Evolutionary conservation across 2,329 filamentous ascomycete species (phyloP).

Genomic region (Paracamarosporium sp.): DNA sequence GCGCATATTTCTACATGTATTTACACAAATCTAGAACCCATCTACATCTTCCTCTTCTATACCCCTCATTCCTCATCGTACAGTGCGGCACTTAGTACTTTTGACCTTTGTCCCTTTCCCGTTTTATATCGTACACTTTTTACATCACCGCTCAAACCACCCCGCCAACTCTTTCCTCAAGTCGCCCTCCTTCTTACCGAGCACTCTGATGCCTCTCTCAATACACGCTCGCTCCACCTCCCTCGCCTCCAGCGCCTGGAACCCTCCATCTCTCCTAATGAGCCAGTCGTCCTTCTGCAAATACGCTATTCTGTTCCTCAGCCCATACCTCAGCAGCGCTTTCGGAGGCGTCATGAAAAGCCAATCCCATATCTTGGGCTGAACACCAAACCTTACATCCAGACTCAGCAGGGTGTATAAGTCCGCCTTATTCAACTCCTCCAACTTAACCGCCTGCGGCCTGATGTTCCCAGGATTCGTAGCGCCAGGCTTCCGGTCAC

Average conservation of each 20-base stretch:
- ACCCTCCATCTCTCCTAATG: constrained; percentile 69
- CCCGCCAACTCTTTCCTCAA: constrained; percentile 29
- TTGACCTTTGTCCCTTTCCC: background rate
- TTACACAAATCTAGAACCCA: background rate
- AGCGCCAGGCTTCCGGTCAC: constrained; percentile 14
- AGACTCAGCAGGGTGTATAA: constrained; percentile 27
- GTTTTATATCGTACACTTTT: background rate
- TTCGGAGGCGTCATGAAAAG: constrained; percentile 49
- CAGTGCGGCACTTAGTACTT: background rate
- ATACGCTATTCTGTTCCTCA: constrained; percentile 65
- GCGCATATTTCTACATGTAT: background rate
- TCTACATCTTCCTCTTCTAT: background rate
- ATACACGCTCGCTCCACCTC: constrained; percentile 75
- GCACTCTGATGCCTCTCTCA: constrained; percentile 53
- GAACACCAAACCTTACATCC: constrained; percentile 28
- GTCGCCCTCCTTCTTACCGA: constrained; percentile 36
- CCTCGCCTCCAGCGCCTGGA: constrained; percentile 61
- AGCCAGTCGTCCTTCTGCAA: constrained; percentile 74
- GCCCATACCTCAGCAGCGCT: constrained; percentile 61
- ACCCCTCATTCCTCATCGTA: background rate
- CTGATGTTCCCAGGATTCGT: background rate
- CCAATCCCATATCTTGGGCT: constrained; percentile 46
- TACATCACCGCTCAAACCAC: constrained; percentile 21
- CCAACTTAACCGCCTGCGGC: constrained; percentile 7
- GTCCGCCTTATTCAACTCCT: constrained; percentile 14